Percentiles rank a stretch among this genome's conserved stretches.
Evolutionary conservation across 495 filamentous ascomycete species (phyloP).

Genomic region (Melanomma pulvis-pyrius): DNA sequence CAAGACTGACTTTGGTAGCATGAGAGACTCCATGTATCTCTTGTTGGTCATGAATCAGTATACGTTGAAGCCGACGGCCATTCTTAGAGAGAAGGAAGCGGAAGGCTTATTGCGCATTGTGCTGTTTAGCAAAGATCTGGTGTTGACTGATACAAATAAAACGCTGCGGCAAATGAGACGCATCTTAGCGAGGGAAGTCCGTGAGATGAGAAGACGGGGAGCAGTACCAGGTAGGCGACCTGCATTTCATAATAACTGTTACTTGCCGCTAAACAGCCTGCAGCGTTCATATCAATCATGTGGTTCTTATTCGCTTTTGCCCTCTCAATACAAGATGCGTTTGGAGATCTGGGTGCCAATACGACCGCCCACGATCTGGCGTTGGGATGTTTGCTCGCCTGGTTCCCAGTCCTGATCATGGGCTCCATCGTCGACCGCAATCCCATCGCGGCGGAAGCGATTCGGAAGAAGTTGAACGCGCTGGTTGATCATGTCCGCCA

Average conservation of each 20-base stretch:
- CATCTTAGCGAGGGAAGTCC: neutral
- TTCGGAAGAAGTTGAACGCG: neutral
- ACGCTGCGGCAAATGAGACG: neutral
- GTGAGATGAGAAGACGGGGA: neutral
- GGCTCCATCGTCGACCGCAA: slow-evolving; percentile 9
- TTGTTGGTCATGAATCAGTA: neutral
- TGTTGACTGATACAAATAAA: slow-evolving; percentile 12
- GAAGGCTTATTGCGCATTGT: slow-evolving; percentile 48
- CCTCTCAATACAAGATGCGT: neutral
- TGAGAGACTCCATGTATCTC: neutral
- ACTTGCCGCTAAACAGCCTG: neutral
- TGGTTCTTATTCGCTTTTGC: neutral
- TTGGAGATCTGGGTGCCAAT: neutral
- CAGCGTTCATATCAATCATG: neutral
- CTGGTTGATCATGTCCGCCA: neutral
- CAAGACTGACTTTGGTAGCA: neutral
- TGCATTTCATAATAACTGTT: neutral
- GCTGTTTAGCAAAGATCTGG: slow-evolving; percentile 47
- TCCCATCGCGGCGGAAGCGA: neutral
- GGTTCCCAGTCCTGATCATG: slow-evolving; percentile 7
- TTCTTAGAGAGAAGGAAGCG: slow-evolving; percentile 19
- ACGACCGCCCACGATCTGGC: neutral
- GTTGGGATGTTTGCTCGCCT: neutral
- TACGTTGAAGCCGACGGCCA: neutral
- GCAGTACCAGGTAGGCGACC: neutral